These are phyloP conservation scores for Boletus bicolor DNA, from an alignment of 768 basidiomycete genomes.

Conservation along the genomic window DNA sequence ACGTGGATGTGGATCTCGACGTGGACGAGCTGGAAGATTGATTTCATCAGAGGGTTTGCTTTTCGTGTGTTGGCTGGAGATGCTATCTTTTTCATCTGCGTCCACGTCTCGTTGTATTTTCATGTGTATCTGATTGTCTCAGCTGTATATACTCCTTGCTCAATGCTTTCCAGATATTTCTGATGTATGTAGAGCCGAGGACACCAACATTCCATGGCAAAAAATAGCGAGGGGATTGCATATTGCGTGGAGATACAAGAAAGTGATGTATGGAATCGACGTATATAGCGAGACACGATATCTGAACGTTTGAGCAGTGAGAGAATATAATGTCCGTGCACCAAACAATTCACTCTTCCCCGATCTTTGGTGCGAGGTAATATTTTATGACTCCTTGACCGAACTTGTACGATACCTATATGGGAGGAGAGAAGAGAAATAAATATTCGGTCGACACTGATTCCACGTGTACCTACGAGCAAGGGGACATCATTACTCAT, in stretches of 20 bases:
- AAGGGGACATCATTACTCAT: constrained; percentile 92
- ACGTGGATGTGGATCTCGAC: constrained; percentile 5
- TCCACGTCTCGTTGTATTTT: background rate
- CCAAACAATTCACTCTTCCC: constrained; percentile 57
- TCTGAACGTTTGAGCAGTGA: constrained; percentile 1
- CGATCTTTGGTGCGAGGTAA: constrained; percentile 95
- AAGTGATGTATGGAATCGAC: background rate
- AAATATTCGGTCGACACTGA: background rate
- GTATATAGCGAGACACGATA: constrained; percentile 17
- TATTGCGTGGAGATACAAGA: constrained; percentile 14
- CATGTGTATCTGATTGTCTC: constrained; percentile 6
- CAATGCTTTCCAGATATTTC: constrained; percentile 5
- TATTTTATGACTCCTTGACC: constrained; percentile 86
- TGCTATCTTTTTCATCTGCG: constrained; percentile 15
- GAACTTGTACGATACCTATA: constrained; percentile 85
- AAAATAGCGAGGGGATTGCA: background rate
- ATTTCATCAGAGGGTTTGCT: background rate
- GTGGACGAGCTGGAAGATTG: constrained; percentile 16
- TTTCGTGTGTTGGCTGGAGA: background rate
- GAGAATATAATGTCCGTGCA: constrained; percentile 3
- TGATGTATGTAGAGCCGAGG: background rate
- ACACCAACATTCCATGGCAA: background rate
- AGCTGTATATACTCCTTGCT: constrained; percentile 12
- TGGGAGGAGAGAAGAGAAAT: background rate
- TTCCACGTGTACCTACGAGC: constrained; percentile 48